Evolutionary conservation across 352 stramenopile genomes (phyloP).

Genomic region (Phytophthora rubi): DNA sequence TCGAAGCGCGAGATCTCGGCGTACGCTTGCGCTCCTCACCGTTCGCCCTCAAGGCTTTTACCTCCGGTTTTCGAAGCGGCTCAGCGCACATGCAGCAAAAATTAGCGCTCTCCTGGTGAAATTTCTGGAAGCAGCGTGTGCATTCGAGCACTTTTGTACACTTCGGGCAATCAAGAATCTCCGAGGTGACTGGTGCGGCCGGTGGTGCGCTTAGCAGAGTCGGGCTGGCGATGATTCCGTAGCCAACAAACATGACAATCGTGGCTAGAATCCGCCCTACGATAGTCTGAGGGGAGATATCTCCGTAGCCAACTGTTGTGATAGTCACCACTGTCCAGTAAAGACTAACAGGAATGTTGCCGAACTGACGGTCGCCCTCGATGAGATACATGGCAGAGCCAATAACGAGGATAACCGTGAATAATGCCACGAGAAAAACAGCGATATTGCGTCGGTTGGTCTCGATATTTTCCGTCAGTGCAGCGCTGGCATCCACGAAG

Average conservation of each 20-base stretch:
- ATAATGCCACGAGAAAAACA: constrained; percentile 78
- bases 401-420: constrained; percentile 82
- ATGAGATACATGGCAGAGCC: constrained; percentile 87
- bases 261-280: constrained; percentile 78
- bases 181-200: constrained; percentile 22
- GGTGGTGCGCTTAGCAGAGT: constrained; percentile 52
- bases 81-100: constrained; percentile 78
- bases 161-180: constrained; percentile 28
- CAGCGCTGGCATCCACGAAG: constrained; percentile 75
- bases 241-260: constrained; percentile 83
- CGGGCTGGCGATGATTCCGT: constrained; percentile 85
- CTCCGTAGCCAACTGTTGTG: constrained; percentile 84
- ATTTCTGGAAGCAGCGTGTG: constrained; percentile 69
- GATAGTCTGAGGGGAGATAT: constrained; percentile 82
- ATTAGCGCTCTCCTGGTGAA: constrained; percentile 80
- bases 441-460: constrained; percentile 79
- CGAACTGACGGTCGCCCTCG: constrained; percentile 75
- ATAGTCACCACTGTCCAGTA: constrained; percentile 90
- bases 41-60: constrained; percentile 52
- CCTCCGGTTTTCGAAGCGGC: constrained; percentile 56
- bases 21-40: constrained; percentile 52
- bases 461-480: constrained; percentile 81
- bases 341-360: constrained; percentile 84
- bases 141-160: constrained; percentile 67
- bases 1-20: constrained; percentile 45